Evolutionary conservation across 345 rosid species (phyloP).

Genomic region (Arabis alpina): DNA sequence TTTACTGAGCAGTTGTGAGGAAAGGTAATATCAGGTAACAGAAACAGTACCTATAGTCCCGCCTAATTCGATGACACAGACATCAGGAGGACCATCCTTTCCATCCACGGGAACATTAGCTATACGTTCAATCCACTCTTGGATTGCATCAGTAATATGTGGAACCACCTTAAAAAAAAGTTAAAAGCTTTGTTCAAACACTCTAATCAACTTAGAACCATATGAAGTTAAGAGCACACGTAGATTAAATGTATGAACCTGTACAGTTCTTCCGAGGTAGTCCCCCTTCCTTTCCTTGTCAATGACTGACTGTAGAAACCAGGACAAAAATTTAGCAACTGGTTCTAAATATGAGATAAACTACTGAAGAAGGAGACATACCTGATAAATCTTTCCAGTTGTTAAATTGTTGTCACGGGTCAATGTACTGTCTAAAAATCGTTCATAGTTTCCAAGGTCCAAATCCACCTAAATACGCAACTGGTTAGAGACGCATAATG

Average conservation of each 20-base stretch:
- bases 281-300: slow-evolving; percentile 92
- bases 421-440: slow-evolving; percentile 70
- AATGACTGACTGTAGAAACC: slow-evolving; percentile 65
- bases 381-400: slow-evolving; percentile 90
- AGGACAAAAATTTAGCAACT: background rate
- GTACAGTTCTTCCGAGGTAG: slow-evolving; percentile 98
- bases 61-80: slow-evolving; percentile 96
- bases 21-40: slow-evolving; percentile 9
- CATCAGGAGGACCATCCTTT: slow-evolving; percentile 86
- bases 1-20: background rate
- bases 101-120: slow-evolving; percentile 89
- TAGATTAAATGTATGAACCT: slow-evolving; percentile 50
- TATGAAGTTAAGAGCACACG: slow-evolving; percentile 14
- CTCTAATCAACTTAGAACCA: slow-evolving; percentile 6
- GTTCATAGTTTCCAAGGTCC: slow-evolving; percentile 89
- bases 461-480: slow-evolving; percentile 64
- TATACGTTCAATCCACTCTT: slow-evolving; percentile 94
- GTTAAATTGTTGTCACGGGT: slow-evolving; percentile 82
- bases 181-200: slow-evolving; percentile 27
- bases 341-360: slow-evolving; percentile 11
- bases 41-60: slow-evolving; percentile 81
- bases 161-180: slow-evolving; percentile 72
- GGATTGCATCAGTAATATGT: slow-evolving; percentile 93
- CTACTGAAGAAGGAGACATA: slow-evolving; percentile 25
- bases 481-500: slow-evolving; percentile 5